Evolutionary conservation across 2,329 filamentous ascomycete species (phyloP).

Genomic region (Colletotrichum gigasporum): DNA sequence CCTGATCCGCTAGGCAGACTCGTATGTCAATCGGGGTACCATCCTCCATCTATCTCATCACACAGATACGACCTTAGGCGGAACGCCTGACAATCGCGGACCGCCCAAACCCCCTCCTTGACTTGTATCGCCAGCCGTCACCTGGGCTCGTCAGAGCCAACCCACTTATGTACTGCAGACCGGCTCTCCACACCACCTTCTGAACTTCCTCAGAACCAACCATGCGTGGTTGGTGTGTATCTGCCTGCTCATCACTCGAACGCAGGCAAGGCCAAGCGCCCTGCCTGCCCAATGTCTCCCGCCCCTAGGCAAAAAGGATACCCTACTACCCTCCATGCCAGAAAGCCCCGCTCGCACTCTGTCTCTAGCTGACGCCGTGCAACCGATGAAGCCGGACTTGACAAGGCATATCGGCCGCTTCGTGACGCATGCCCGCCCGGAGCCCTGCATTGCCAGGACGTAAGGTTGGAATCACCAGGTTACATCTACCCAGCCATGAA

Average conservation of each 20-base stretch:
- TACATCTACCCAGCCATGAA: no score
- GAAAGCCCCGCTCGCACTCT: background rate
- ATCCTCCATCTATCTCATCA: no score
- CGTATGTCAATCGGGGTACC: no score
- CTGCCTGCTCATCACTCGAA: background rate
- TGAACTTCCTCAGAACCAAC: background rate
- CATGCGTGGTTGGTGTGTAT: background rate
- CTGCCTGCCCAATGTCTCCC: no score
- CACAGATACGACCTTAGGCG: background rate
- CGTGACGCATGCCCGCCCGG: background rate
- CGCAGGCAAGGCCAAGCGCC: background rate
- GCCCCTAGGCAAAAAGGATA: no score
- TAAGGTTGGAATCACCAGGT: no score
- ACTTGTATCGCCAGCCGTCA: background rate
- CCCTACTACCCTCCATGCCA: background rate
- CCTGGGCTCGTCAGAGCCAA: background rate
- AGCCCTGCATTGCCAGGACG: no score
- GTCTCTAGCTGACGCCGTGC: background rate
- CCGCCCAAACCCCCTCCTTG: background rate
- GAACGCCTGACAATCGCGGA: background rate
- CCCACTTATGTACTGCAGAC: background rate
- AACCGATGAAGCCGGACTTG: background rate
- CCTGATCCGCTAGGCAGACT: background rate
- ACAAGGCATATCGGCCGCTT: constrained; percentile 2
- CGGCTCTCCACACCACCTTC: background rate